phyloP scores from a whole-genome alignment of 2,329 filamentous ascomycete genomes.

The Teratosphaeria gauchensis region DNA sequence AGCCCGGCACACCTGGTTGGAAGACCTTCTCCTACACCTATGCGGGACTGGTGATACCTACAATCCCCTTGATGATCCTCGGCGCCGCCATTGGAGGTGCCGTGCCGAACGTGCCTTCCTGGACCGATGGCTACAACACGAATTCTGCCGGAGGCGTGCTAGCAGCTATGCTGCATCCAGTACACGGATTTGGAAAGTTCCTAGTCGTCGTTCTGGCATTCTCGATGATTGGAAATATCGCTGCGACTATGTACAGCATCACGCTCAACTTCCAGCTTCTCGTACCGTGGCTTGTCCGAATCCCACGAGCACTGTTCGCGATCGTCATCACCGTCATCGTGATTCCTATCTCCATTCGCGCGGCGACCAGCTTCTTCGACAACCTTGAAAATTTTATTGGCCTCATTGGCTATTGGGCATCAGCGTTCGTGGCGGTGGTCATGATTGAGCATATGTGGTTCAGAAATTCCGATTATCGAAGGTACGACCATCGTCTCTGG shows the following conservation, averaged over 20 bases:
- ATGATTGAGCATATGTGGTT: conserved; percentile 35
- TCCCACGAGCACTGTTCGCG: conserved; percentile 36
- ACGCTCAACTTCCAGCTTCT: conserved; percentile 31
- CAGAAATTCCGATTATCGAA: conserved; percentile 22
- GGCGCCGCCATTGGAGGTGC: conserved; percentile 35
- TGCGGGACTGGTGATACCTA: conserved; percentile 25
- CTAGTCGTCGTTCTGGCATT: conserved; percentile 35
- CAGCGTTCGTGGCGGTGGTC: conserved; percentile 34
- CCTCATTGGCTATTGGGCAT: conserved; percentile 39
- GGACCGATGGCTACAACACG: conserved; percentile 28
- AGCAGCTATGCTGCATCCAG: conserved; percentile 29
- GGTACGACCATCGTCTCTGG: conserved; percentile 35
- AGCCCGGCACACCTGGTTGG: conserved; percentile 26
- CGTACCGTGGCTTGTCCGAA: conserved; percentile 24
- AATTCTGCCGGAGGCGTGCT: conserved; percentile 30
- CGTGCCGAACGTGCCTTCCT: conserved; percentile 18
- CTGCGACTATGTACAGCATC: conserved; percentile 37
- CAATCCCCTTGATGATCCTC: conserved; percentile 29
- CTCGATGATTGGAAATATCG: conserved; percentile 35
- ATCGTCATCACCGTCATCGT: conserved; percentile 33
- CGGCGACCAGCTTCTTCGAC: conserved; percentile 33
- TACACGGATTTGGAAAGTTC: conserved; percentile 35
- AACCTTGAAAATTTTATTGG: conserved; percentile 39
- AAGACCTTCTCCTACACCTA: conserved; percentile 31
- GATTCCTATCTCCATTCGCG: conserved; percentile 34